phyloP scores from a whole-genome alignment of 495 filamentous ascomycete species.

The Aspergillus affinis region DNA sequence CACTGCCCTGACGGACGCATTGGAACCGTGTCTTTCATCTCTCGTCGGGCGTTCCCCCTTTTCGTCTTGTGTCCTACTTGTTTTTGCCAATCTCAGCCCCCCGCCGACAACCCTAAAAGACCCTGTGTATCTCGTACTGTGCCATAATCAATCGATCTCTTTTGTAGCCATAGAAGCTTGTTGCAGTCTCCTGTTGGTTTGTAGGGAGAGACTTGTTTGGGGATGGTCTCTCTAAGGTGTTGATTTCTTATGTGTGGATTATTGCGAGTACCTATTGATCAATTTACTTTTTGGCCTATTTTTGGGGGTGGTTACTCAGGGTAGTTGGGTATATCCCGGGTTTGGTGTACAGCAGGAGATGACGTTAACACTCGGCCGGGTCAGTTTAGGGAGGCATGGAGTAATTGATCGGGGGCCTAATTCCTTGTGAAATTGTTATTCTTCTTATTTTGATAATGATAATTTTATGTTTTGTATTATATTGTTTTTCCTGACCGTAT shows the following conservation, averaged over 20 bases:
- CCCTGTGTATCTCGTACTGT: constrained; percentile 51
- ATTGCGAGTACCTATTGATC: not conserved
- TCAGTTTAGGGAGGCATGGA: not conserved
- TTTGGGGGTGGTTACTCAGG: not conserved
- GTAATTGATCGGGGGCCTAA: not conserved
- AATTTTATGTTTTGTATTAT: no score
- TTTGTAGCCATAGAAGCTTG: constrained; percentile 47
- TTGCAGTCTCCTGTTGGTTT: constrained; percentile 18
- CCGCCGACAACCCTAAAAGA: constrained; percentile 25
- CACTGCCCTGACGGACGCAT: not conserved
- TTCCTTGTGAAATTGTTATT: no score
- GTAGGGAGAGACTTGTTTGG: not conserved
- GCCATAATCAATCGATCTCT: constrained; percentile 52
- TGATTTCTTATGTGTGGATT: not conserved
- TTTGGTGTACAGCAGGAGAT: not conserved
- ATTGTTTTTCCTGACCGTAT: not conserved
- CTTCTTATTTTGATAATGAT: no score
- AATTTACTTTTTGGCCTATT: not conserved
- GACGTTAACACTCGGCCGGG: not conserved
- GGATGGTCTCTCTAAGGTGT: not conserved
- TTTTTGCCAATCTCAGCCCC: constrained; percentile 38
- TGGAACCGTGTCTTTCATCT: constrained; percentile 18
- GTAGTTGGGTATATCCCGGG: not conserved
- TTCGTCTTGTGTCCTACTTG: constrained; percentile 35
- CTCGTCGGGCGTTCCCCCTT: constrained; percentile 24